Percentiles rank a stretch among this genome's conserved stretches.
Conservation (phyloP, 345 rosid species). For the Salix purpurea region DNA sequence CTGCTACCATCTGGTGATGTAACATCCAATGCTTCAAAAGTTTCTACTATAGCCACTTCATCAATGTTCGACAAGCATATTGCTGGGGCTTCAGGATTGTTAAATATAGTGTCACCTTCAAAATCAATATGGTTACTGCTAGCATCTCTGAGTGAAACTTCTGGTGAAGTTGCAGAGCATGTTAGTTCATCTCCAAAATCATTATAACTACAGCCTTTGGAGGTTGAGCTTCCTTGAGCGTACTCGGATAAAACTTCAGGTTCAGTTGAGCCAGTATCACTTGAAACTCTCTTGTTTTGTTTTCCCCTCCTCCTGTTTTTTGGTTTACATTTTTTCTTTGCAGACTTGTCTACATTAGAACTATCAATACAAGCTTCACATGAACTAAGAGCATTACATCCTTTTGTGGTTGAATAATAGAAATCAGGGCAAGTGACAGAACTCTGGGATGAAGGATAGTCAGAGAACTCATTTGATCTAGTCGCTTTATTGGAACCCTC, state of each 20-base stretch:
- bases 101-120: constrained; percentile 5
- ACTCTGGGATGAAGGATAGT: constrained; percentile 14
- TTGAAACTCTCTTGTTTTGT: constrained; percentile 26
- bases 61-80: constrained; percentile 10
- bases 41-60: constrained; percentile 21
- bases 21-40: constrained; percentile 15
- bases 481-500: constrained; percentile 15
- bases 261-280: constrained; percentile 19
- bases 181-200: constrained; percentile 10
- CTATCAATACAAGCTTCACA: constrained; percentile 8
- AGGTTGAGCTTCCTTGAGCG: constrained; percentile 15
- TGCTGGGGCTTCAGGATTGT: constrained; percentile 8
- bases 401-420: constrained; percentile 19
- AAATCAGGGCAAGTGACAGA: constrained; percentile 17
- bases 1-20: constrained; percentile 15
- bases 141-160: constrained; percentile 20
- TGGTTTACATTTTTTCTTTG: constrained; percentile 26
- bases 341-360: constrained; percentile 18
- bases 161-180: constrained; percentile 20
- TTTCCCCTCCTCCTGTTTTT: constrained; percentile 41
- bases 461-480: constrained; percentile 17
- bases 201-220: constrained; percentile 20
- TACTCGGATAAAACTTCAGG: constrained; percentile 19
- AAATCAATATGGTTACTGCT: constrained; percentile 10
- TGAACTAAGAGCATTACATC: constrained; percentile 22